Evolutionary conservation across 805 yeast genomes (phyloP).

Genomic region (Candida krabiensis): DNA sequence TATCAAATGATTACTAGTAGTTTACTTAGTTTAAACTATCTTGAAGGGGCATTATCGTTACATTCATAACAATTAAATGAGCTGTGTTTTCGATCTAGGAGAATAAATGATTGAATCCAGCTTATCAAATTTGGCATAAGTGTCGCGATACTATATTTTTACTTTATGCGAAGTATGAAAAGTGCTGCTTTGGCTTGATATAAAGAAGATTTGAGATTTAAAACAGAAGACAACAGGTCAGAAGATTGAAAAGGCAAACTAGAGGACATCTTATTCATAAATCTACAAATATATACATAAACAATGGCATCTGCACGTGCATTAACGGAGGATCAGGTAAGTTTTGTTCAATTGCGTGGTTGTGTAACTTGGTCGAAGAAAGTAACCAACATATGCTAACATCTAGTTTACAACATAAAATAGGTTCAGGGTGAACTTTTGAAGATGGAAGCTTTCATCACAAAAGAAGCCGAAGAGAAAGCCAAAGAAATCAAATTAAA

Average conservation of each 20-base stretch:
- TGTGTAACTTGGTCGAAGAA: too few species aligned
- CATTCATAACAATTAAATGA: too few species aligned
- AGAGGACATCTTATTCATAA: too few species aligned
- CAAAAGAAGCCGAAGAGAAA: slow-evolving; percentile 98
- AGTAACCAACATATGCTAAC: slow-evolving; percentile 5
- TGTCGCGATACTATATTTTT: neutral
- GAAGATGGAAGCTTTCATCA: slow-evolving; percentile 98
- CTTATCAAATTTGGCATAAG: slow-evolving; percentile 6
- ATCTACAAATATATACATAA: too few species aligned
- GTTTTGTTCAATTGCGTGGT: slow-evolving; percentile 25
- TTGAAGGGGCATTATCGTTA: too few species aligned
- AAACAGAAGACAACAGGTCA: too few species aligned
- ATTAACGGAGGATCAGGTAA: slow-evolving; percentile 49
- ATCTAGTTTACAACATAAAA: neutral
- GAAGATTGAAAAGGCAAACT: too few species aligned
- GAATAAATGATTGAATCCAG: too few species aligned
- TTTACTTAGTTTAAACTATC: too few species aligned
- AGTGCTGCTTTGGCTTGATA: slow-evolving; percentile 8
- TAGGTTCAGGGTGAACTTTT: slow-evolving; percentile 93
- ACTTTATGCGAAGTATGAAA: slow-evolving; percentile 1
- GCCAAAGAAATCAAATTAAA: slow-evolving; percentile 93
- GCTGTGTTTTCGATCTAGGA: too few species aligned
- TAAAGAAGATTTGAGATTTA: slow-evolving; percentile 5
- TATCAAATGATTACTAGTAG: too few species aligned
- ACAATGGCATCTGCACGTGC: slow-evolving; percentile 36